Conservation (phyloP, 805 yeast species). For the Candida verbasci region DNA sequence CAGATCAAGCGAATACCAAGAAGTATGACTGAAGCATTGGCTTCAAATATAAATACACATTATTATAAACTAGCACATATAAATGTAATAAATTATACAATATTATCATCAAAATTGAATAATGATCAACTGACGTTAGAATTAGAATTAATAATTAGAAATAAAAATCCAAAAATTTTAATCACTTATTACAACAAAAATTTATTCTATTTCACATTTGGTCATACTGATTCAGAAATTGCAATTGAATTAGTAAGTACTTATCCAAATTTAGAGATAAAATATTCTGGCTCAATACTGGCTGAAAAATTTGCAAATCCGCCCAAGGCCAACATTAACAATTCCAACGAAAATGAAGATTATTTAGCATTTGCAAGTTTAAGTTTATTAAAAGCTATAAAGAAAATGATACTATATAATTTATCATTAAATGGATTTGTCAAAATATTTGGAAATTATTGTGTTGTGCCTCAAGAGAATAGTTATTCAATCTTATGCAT, state of each 20-base stretch:
- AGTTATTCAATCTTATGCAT: constrained; percentile 20
- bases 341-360: constrained; percentile 16
- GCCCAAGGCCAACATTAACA: constrained; percentile 15
- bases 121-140: constrained; percentile 38
- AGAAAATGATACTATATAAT: constrained; percentile 32
- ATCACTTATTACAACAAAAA: constrained; percentile 39
- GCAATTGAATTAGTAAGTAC: constrained; percentile 14
- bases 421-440: constrained; percentile 22
- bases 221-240: constrained; percentile 16
- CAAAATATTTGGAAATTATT: constrained; percentile 36
- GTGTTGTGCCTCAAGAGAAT: constrained; percentile 15
- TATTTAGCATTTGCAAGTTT: constrained; percentile 30
- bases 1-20: no score
- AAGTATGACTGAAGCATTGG: constrained; percentile 15
- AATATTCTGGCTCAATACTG: constrained; percentile 17
- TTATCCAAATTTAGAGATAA: constrained; percentile 22
- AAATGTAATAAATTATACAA: constrained; percentile 22
- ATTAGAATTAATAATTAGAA: constrained; percentile 33
- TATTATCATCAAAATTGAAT: constrained; percentile 23
- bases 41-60: constrained; percentile 31
- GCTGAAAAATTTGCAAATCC: constrained; percentile 28
- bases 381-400: constrained; percentile 36
- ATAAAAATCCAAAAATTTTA: constrained; percentile 32
- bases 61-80: constrained; percentile 39
- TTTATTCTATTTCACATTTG: constrained; percentile 31